Evolutionary conservation across 1,284 basidiomycete genomes (phyloP), one percentile per base, ranked within the genome.

Genomic region (Heterobasidion irregulare): DNA sequence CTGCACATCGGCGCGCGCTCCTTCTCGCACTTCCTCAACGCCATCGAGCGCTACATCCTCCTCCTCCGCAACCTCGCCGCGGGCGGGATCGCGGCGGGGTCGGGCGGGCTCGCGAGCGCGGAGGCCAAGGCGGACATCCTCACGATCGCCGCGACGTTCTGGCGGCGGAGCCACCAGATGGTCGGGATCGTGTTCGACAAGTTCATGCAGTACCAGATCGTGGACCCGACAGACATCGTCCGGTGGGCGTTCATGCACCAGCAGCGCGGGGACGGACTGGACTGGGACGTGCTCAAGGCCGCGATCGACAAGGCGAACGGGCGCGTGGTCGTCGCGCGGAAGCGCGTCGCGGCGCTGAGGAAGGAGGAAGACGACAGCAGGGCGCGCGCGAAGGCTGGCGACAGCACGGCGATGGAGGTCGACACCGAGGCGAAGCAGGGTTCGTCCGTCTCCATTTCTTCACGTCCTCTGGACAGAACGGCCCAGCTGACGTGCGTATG

Each of bases 1-100:
- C 79, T 98, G 7, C 84, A 90, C 64, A 90, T 98, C 55, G 97
- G 97, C 51, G 86, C 90, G 9, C 86, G 96, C 16, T 98, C 94
- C 2, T 98, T 99, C 75, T 98, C 95, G 0, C 97, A 99, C 70
- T 89, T 98, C 65, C 82, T 99, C 60, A 99, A 99, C 69, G 94
- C 95, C 7, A 93, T 98, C 59, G 97, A 99, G 69, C 86, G 93
- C 6, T 99, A 99, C 70, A 84, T 98, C n/a, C 82, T 85, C 10
- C 75, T 98, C 0, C 78, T 99, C 8, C 89, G 94, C 16, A 80
- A 79, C 53, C 74, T 98, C 47, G 82, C 85, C 1, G 61, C 67
- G 7, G 75, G 75, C 10, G 33, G 16, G 2, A 38, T 36, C 35
- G 19, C 49, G 9, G 66, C 66, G 16, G 70, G 72, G 33, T 70